Percentiles rank a stretch among this genome's conserved stretches.
These are phyloP conservation scores for Phytophthora hybrid DNA, from an alignment of 352 stramenopile genomes.

Conservation along the genomic window DNA sequence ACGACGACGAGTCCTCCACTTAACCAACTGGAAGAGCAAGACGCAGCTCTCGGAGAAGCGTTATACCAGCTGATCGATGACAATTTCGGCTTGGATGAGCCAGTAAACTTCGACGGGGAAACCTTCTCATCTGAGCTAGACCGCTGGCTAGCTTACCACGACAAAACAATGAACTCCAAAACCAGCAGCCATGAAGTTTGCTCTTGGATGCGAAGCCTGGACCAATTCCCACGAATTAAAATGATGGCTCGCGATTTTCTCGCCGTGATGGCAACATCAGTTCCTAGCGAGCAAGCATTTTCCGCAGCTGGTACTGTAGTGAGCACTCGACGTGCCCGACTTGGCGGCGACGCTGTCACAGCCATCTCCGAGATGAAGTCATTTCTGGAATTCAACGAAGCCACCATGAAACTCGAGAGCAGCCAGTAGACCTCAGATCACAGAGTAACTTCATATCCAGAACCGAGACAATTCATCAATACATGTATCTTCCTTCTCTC, in stretches of 20 bases:
- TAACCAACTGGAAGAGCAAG: conserved; percentile 14
- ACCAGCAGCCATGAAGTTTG: conserved; percentile 20
- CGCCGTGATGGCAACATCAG: conserved; percentile 29
- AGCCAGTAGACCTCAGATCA: not conserved
- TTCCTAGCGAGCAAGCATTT: conserved; percentile 26
- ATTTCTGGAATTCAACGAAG: conserved; percentile 23
- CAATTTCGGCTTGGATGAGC: conserved; percentile 9
- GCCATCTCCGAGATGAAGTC: conserved; percentile 21
- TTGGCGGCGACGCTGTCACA: conserved; percentile 22
- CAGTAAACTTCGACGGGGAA: not conserved
- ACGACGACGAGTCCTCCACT: not conserved
- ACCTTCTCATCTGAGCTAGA: conserved; percentile 16
- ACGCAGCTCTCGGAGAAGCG: not conserved
- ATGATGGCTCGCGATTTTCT: conserved; percentile 27
- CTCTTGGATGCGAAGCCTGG: conserved; percentile 11
- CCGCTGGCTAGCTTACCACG: conserved; percentile 8
- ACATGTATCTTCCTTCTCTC: no score
- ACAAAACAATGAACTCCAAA: conserved; percentile 10
- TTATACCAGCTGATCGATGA: conserved; percentile 14
- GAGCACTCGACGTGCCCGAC: conserved; percentile 10
- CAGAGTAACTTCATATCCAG: no score
- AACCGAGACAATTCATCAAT: no score
- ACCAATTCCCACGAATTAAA: conserved; percentile 21
- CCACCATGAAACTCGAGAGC: not conserved
- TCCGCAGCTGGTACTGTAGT: conserved; percentile 17